Base-by-base conservation (phyloP, 2,329 filamentous ascomycete species). In the Scedosporium aurantiacum region DNA sequence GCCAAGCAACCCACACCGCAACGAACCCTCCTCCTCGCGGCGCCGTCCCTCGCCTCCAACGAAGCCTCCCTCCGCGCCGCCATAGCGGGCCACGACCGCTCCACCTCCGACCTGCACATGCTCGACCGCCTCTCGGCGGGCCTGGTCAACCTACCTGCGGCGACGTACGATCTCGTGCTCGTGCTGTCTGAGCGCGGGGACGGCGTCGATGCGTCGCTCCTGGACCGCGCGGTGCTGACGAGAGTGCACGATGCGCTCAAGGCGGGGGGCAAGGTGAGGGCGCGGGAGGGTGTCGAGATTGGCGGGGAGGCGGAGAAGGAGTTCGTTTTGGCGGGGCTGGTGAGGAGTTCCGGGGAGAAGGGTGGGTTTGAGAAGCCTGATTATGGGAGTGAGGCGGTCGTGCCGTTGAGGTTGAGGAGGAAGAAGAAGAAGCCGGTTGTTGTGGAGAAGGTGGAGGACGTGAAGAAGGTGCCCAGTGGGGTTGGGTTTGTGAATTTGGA, bases 21-120 rank as follows among this genome's bases (percentile, higher is more conserved):
- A 65, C 84, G 87, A 73, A 93, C 87, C 37, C 86, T 96, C 64
- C 85, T 96, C 47, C 86, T 97, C 64, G 91, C 93, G 37, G 93
- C 94, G 60, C 92, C 94, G 12, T 96, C 91, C 25, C 83, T 97
- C 68, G 88, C 94, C 66, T 85, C 90, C 61, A 88, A 96, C 74
- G 90, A 92, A 67, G 87, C 90, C 66, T 85, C 85, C 68, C 81
- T 97, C 66, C 82, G 85, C 65, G 77, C 79, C 66, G 79, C 94
- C 64, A 83, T 96, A 69, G 79, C 85, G 63, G 78, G 84, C 62
- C 86, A 90, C 76, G 86, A 94, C 73, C 87, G 91, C 70, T 77
- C 81, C 65, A 79, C 82, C 55, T 93, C 91, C 64, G 94, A 99
- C 71, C 81, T 99, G 60, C 94, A 97, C 74, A 99, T 99, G 94